Evolutionary conservation across 345 rosid genomes (phyloP), one percentile per base, ranked within the genome.

Genomic region (Hypericum perforatum): DNA sequence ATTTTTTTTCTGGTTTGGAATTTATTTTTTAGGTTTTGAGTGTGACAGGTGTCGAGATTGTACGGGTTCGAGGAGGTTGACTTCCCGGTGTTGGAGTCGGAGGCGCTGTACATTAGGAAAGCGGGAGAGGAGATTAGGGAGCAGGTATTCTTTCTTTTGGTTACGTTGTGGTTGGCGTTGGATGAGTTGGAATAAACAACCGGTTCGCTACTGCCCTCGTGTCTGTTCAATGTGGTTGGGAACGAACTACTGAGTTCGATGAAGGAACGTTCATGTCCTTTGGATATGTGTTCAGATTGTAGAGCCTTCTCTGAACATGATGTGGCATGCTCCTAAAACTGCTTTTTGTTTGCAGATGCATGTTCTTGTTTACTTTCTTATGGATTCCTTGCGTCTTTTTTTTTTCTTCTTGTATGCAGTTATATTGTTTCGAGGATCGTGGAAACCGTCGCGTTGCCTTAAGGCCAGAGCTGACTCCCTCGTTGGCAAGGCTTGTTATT

Each of bases 391-490:
- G 8, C 39, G 12, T n/a, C 29, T 7, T 50, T 32, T 32, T 7
- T 40, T 37, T 42, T 48, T 15, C 44, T 54, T 58, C 11, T 16
- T 29, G 4, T 5, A 5, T 77, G 82, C 73, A 91, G 96, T 68
- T 91, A 14, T 91, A 91, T 63, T 82, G 94, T 76, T 91, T 91
- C 63, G 96, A 91, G 68, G 98, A 91, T 73, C 70, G 83, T 29
- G 95, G 95, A 57, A 91, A 85, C 59, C 92, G 98, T 3, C 96
- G 94, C 67, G 95, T 91, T 71, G 95, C 96, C 40, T 78, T 91
- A 79, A 85, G 98, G 74, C 98, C 95, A 36, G 96, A 91, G 81
- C 96, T 82, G 59, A 91, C 95, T 7, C 96, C 98, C 50, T 91
- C 98, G 57, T 66, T 87, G 70, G 98, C 88, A 1, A 87, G 98